These are phyloP conservation scores for Mycena leptocephala DNA, from an alignment of 768 basidiomycete genomes.

Conservation along the genomic window DNA sequence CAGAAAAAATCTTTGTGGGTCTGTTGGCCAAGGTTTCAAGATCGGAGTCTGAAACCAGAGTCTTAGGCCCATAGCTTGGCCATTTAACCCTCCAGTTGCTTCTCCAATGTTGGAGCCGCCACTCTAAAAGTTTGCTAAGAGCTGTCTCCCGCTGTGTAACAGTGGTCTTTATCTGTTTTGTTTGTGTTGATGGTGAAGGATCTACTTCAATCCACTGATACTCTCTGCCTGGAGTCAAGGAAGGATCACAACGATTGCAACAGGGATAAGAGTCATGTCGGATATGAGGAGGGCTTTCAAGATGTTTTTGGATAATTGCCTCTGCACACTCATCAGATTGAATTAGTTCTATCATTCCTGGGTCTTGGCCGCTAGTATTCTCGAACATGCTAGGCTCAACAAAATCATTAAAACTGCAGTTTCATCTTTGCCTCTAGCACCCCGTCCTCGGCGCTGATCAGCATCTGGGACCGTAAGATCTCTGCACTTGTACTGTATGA, in stretches of 20 bases:
- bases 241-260: slow-evolving; percentile 21
- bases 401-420: neutral
- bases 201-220: slow-evolving; percentile 3
- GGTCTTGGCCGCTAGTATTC: neutral
- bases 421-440: neutral
- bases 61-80: slow-evolving; percentile 29
- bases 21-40: slow-evolving; percentile 9
- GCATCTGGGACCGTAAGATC: slow-evolving; percentile 30
- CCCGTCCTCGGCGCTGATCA: slow-evolving; percentile 31
- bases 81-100: slow-evolving; percentile 9
- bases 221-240: neutral
- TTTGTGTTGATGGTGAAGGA: neutral
- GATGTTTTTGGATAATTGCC: neutral
- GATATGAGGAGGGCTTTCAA: neutral
- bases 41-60: slow-evolving; percentile 23
- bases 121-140: neutral
- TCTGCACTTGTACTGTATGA: slow-evolving; percentile 24
- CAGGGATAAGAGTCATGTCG: neutral
- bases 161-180: neutral
- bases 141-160: neutral
- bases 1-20: neutral
- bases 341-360: slow-evolving; percentile 13
- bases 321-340: neutral
- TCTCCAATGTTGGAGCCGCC: slow-evolving; percentile 17
- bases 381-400: slow-evolving; percentile 12